Base-by-base conservation (phyloP, 1,139 yeast genomes). In the Casaregolazyma suthepensis region DNA sequence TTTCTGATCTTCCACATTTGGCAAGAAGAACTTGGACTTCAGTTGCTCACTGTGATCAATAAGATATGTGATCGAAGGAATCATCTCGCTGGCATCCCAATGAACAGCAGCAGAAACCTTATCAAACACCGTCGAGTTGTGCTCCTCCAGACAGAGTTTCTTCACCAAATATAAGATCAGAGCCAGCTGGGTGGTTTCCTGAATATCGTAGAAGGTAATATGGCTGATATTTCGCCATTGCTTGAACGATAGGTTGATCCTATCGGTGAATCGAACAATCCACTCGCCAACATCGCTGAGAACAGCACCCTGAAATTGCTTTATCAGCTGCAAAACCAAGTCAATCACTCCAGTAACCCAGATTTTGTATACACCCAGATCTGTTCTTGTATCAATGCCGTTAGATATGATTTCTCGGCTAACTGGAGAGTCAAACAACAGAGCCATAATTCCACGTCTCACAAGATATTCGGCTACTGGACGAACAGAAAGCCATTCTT, bases 321-420 rank as follows among this genome's bases (percentile, higher is more conserved):
- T 76, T 51, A 88, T 67, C 17, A 88, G 69, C 1, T 80, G 75
- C 45, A 88, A 69, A 23, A 85, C 73, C 7, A 88, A 78, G 0
- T 95, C 85, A 45, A 91, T 72, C 19, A 91, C 72, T 0, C 96
- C 96, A 64, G 85, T 83, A 12, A 83, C 79, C 97, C 97, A 91
- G 20, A 87, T 74, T 52, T 80, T 76, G 66, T 89, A 93, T 57
- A 87, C 71, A 56, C 79, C 77, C 1, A 86, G 78, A 18, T 78
- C 75, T 4, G 65, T 62, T 0, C 70, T 63, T 1, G 87, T 77
- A 22, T 75, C 75, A 3, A 87, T 68, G 2, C 79, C 78, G 1
- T 96, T 96, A 6, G 76, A 75, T 63, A 85, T 88, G 43, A 91
- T 80, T 1, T 77, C 75, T 37, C 75, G 70, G 0, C 96, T 85